Evolutionary conservation across 1,284 basidiomycete genomes (phyloP), one percentile per base, ranked within the genome.

Genomic region (Neolentinus lepideus): DNA sequence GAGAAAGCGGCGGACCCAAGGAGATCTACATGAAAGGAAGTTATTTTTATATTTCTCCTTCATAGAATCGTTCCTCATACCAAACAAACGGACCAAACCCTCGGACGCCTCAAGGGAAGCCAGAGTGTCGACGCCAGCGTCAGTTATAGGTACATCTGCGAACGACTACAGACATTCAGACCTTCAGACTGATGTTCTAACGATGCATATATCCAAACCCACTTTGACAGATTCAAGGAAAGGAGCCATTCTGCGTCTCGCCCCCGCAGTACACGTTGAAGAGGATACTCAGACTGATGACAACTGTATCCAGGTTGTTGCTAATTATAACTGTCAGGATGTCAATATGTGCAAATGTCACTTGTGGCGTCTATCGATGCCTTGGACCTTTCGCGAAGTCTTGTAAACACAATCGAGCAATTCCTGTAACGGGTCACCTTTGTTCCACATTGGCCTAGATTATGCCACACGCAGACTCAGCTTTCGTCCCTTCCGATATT

Each of bases 81-180:
- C 90, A 69, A 99, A 98, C 63, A 99, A 77, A 62, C 88, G 87
- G 61, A 96, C 89, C 52, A 99, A 79, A 47, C 93, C 94, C 63
- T 92, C 83, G 2, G 91, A 81, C 9, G 97, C 97, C 66, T 97
- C 86, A 60, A 96, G 79, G 76, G 99, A 99, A 47, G 80, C 76
- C 46, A 82, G 70, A 2, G 97, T 98, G 69, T 98, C 87, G 68
- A 99, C 84, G 61, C 96, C 95, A 61, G 78, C 79, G 63, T 92
- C 88, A 59, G 89, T 92, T 65, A 93, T 79, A 33, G 89, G 82
- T 29, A 99, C 96, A 71, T 97, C 90, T 64, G 84, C 85, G 68
- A 93, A 98, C 24, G 91, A 94, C 93, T 96, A 58, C 27, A n/a
- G 38, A 51, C 46, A 51, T 16, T 54, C 3, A 45, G 53, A 29